Percentiles rank a stretch among this genome's conserved stretches.
Conservation (phyloP, 179 eudicot species). For the Beta macrorhiza region DNA sequence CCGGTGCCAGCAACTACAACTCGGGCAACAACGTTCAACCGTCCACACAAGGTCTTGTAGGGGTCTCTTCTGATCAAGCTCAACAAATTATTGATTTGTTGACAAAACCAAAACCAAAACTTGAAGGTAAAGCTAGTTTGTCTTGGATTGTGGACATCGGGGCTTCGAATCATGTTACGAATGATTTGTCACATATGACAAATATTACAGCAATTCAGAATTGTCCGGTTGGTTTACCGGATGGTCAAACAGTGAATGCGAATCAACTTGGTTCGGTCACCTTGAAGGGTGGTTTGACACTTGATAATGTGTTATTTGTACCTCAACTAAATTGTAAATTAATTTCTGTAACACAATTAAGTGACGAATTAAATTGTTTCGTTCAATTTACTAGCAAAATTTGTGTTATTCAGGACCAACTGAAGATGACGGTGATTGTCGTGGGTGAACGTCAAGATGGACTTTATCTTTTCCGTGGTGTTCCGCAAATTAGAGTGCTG, state of each 20-base stretch:
- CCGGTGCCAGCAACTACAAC: not conserved
- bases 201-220: not conserved
- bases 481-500: too few relatives aligned
- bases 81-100: not conserved
- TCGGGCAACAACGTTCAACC: not conserved
- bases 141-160: not conserved
- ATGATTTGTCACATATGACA: not conserved
- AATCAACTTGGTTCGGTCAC: not conserved
- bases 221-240: not conserved
- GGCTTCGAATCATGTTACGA: not conserved
- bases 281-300: too few relatives aligned
- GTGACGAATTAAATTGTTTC: too few relatives aligned
- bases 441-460: too few relatives aligned
- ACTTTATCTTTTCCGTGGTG: too few relatives aligned
- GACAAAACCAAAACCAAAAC: not conserved
- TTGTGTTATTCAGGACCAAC: too few relatives aligned
- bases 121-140: not conserved
- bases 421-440: too few relatives aligned
- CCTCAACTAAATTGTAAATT: too few relatives aligned
- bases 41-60: not conserved
- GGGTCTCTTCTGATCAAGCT: not conserved
- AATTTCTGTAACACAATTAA: too few relatives aligned
- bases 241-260: not conserved
- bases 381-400: too few relatives aligned
- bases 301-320: too few relatives aligned